Evolutionary conservation across 768 basidiomycete genomes (phyloP), one percentile per base, ranked within the genome.

Genomic region (Boletus vinaceobasis): DNA sequence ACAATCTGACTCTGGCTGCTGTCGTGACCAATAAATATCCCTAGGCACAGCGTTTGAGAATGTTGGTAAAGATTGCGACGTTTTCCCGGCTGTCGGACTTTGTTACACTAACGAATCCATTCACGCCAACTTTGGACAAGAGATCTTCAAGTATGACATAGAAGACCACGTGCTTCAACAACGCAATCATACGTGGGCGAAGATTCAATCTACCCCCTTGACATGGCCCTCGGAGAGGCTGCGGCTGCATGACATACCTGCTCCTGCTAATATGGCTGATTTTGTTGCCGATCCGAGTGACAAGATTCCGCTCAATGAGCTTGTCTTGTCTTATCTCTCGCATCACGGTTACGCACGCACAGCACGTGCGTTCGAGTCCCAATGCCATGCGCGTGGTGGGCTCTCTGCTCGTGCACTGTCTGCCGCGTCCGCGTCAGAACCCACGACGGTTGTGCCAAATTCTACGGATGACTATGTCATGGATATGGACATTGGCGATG

Each of bases 51-150:
- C 85, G 8, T 92, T 91, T 64, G 84, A 90, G 40, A 82, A 84
- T 60, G 77, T 91, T 26, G 86, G 86, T 32, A 81, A 81, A 63
- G 78, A 78, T 47, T 74, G 76, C 43, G 82, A 86, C 23, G 67
- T 97, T 26, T 93, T 87, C 65, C 95, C 96, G 3, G 85, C 90
- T n/a, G 81, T 97, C 53, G 95, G 94, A 26, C 77, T 98, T 51
- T 88, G 90, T 47, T 87, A 93, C 63, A 73, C 78, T 1, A 82
- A 82, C 33, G 96, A 98, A 71, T 76, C 82, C 13, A 73, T 98
- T 37, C 82, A 84, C 33, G 87, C 86, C 64, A 98, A 98, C 74
- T 95, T 98, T 68, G 93, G 93, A 27, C 85, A 87, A 65, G 83
- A 83, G 9, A 79, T 85, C 4, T 98, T 98, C 81, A 80, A 77